These are phyloP conservation scores for Phaseolus coccineus DNA, from an alignment of 331 rosid genomes.

Conservation along the genomic window DNA sequence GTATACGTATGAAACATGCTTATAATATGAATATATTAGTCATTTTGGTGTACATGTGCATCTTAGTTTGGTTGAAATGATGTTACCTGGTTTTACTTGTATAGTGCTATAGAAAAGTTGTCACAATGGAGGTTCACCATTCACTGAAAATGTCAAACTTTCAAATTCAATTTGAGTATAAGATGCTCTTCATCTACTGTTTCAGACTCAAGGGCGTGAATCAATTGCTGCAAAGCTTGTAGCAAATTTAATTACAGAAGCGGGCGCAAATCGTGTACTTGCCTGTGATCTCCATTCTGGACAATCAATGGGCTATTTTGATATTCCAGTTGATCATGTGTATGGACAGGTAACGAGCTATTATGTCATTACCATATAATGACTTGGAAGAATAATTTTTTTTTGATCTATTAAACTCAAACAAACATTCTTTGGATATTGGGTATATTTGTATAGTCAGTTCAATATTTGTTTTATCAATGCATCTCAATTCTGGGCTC, in stretches of 20 bases:
- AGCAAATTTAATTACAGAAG: constrained; percentile 98
- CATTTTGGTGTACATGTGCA: constrained; percentile 11
- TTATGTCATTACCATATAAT: constrained; percentile 11
- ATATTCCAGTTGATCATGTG: constrained; percentile 98
- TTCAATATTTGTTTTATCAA: constrained; percentile 30
- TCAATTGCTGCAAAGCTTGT: constrained; percentile 99
- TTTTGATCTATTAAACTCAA: constrained; percentile 1
- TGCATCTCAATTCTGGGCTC: constrained; percentile 30
- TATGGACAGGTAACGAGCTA: constrained; percentile 81
- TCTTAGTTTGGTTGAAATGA: constrained; percentile 22
- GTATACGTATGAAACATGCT: neutral
- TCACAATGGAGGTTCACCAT: constrained; percentile 6
- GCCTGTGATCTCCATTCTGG: constrained; percentile 99
- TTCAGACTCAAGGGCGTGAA: constrained; percentile 98
- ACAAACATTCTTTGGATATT: constrained; percentile 6
- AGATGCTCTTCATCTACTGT: constrained; percentile 32
- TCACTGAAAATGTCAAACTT: constrained; percentile 5
- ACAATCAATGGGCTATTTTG: constrained; percentile 98
- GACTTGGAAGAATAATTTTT: constrained; percentile 17
- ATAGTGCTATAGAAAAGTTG: constrained; percentile 15
- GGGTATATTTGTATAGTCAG: neutral
- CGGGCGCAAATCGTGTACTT: constrained; percentile 99
- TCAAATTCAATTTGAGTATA: constrained; percentile 12
- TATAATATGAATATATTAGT: neutral
- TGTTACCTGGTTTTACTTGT: constrained; percentile 9